Evolutionary conservation across 2,329 filamentous ascomycete species (phyloP).

Genomic region (Sphaerulina vaccinii): DNA sequence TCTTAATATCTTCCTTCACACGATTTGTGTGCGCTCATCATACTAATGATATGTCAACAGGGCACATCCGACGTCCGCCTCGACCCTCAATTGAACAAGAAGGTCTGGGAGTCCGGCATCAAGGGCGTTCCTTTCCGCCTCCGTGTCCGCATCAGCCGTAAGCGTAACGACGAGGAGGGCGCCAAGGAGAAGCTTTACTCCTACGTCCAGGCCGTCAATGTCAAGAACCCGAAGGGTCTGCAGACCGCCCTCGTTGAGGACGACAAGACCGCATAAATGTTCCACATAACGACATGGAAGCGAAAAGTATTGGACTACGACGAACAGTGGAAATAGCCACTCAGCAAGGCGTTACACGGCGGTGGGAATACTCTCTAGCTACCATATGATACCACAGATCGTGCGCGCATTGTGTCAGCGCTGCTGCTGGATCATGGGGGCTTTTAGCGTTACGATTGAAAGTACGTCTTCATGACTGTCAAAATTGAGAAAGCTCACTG

Average conservation of each 20-base stretch:
- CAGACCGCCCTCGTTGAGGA: constrained; percentile 83
- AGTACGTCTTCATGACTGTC: constrained; percentile 14
- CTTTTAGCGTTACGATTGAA: constrained; percentile 7
- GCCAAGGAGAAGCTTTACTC: constrained; percentile 99
- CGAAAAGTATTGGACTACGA: neutral
- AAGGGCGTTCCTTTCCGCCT: constrained; percentile 98
- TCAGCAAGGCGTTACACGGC: constrained; percentile 7
- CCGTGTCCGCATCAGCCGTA: constrained; percentile 96
- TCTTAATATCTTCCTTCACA: neutral
- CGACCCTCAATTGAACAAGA: constrained; percentile 99
- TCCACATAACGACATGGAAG: neutral
- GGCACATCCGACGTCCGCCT: constrained; percentile 95
- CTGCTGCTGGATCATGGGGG: neutral
- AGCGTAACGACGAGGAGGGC: constrained; percentile 99
- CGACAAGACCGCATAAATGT: constrained; percentile 36
- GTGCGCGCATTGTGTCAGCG: neutral
- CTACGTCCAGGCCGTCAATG: constrained; percentile 99
- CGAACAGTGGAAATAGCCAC: constrained; percentile 1
- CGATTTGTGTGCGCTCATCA: neutral
- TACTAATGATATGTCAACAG: constrained; percentile 49
- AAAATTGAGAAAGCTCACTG: constrained; percentile 12
- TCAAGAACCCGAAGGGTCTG: constrained; percentile 98
- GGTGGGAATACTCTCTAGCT: constrained; percentile 9
- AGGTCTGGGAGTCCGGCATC: constrained; percentile 99
- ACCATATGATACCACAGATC: constrained; percentile 1